Percentiles rank a stretch among this genome's conserved stretches.
These are phyloP conservation scores for Heliamphora exappendiculata DNA, from an alignment of 148 eudicot genomes.

Conservation along the genomic window DNA sequence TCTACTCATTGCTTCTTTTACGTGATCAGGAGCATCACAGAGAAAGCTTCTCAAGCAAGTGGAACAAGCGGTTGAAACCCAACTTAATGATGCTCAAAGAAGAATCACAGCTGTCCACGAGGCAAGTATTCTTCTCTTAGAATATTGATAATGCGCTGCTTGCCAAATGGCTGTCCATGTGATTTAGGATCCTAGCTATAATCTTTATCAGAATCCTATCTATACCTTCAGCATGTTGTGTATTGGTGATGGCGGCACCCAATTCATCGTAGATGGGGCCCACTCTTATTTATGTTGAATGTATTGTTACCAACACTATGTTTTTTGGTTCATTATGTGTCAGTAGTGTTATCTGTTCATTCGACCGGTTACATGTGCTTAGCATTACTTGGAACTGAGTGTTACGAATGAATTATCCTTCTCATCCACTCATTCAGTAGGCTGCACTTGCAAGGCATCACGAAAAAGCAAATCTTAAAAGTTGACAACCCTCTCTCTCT, in stretches of 20 bases:
- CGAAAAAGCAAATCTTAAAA: neutral
- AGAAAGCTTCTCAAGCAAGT: constrained; percentile 55
- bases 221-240: neutral
- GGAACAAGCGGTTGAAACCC: constrained; percentile 52
- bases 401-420: neutral
- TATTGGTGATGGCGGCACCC: neutral
- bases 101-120: constrained; percentile 43
- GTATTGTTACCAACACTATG: too few species aligned
- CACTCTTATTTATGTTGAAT: too few species aligned
- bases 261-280: too few species aligned
- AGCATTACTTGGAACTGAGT: too few species aligned
- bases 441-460: neutral
- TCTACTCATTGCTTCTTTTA: constrained; percentile 10
- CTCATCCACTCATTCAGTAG: neutral
- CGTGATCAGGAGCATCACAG: constrained; percentile 46
- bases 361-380: neutral
- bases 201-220: neutral
- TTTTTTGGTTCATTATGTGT: neutral
- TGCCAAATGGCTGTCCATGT: neutral
- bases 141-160: neutral
- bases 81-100: constrained; percentile 53
- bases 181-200: neutral
- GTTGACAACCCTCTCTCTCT: neutral
- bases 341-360: neutral
- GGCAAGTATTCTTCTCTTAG: constrained; percentile 29